phyloP scores from a whole-genome alignment of 2,329 filamentous ascomycete genomes.

The Trichophaea hybrida region DNA sequence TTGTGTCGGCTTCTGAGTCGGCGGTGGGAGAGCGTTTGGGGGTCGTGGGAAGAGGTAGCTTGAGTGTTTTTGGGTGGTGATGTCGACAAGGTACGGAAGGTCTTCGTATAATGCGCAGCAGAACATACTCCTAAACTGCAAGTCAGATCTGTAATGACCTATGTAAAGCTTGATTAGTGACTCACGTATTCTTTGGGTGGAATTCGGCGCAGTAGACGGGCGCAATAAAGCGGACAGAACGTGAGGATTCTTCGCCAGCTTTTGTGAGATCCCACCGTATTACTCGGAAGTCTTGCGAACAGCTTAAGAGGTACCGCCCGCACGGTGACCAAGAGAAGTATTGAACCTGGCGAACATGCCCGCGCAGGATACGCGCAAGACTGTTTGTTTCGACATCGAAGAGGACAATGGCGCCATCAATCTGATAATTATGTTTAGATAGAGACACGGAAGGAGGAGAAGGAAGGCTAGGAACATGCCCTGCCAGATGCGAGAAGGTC shows the following conservation, averaged over 20 bases:
- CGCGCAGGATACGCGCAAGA: slow-evolving; percentile 81
- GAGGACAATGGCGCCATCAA: slow-evolving; percentile 83
- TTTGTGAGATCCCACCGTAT: slow-evolving; percentile 81
- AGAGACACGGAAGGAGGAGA: background rate
- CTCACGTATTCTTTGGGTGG: slow-evolving; percentile 77
- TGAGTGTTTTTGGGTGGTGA: slow-evolving; percentile 47
- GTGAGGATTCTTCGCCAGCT: slow-evolving; percentile 51
- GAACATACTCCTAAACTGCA: slow-evolving; percentile 53
- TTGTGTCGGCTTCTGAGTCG: slow-evolving; percentile 49
- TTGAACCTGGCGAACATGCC: slow-evolving; percentile 86
- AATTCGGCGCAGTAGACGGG: slow-evolving; percentile 93
- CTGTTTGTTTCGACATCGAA: slow-evolving; percentile 98
- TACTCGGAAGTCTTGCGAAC: slow-evolving; percentile 91
- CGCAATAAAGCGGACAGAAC: slow-evolving; percentile 79
- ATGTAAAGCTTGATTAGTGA: background rate
- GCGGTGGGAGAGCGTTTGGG: slow-evolving; percentile 64
- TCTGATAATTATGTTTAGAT: slow-evolving; percentile 31
- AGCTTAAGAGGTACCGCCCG: slow-evolving; percentile 79
- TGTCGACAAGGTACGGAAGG: slow-evolving; percentile 74
- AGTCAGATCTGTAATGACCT: slow-evolving; percentile 2
- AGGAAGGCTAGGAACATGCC: slow-evolving; percentile 34
- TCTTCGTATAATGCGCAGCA: slow-evolving; percentile 90
- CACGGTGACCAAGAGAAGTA: slow-evolving; percentile 90
- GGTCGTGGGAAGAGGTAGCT: slow-evolving; percentile 64
- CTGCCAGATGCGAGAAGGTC: slow-evolving; percentile 90